Conservation (phyloP, 192 early-diverging fungal genomes). For the Powellomyces hirtus region DNA sequence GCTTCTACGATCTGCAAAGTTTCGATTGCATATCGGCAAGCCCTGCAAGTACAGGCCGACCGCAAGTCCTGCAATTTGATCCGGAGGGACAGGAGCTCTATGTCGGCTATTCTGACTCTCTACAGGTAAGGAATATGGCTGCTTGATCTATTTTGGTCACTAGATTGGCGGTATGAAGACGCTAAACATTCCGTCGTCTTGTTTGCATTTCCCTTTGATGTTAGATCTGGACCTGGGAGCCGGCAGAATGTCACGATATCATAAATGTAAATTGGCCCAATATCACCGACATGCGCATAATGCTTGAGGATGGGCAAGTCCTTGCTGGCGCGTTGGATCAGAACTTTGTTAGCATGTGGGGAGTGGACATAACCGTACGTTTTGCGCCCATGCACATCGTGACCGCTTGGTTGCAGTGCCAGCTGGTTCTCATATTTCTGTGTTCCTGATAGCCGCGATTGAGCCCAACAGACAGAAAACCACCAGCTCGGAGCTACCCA, state of each 20-base stretch:
- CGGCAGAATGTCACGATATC: slow-evolving; percentile 34
- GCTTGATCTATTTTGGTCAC: too few relatives aligned
- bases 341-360: slow-evolving; percentile 53
- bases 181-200: too few relatives aligned
- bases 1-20: slow-evolving; percentile 56
- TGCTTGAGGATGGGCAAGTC: slow-evolving; percentile 43
- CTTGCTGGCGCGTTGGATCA: slow-evolving; percentile 45
- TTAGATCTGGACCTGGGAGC: slow-evolving; percentile 52
- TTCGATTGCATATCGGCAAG: slow-evolving; percentile 47
- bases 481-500: slow-evolving; percentile 3
- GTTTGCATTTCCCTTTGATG: too few relatives aligned
- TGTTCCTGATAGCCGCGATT: slow-evolving; percentile 8
- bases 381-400: not conserved
- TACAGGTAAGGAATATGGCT: slow-evolving; percentile 39
- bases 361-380: slow-evolving; percentile 41
- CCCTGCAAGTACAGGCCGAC: slow-evolving; percentile 1
- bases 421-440: not conserved
- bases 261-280: slow-evolving; percentile 42
- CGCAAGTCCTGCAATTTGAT: slow-evolving; percentile 42
- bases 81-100: slow-evolving; percentile 44
- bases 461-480: slow-evolving; percentile 15
- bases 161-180: too few relatives aligned
- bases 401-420: not conserved
- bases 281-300: slow-evolving; percentile 41
- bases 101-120: slow-evolving; percentile 36